Conservation (phyloP, 257 asterid species). For the Solanum piurae region DNA sequence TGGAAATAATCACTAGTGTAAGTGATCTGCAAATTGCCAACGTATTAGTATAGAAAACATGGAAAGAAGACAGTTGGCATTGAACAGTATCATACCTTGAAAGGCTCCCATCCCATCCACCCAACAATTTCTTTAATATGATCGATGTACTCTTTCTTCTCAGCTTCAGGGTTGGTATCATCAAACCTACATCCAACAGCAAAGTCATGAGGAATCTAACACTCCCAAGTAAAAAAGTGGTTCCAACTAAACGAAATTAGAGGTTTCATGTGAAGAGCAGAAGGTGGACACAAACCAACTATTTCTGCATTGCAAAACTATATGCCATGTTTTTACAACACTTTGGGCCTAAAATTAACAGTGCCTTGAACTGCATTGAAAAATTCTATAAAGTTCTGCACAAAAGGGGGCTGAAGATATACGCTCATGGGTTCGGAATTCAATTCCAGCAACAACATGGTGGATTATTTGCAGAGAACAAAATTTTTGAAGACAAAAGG, state of each 20-base stretch:
- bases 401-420: neutral
- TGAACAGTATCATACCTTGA: constrained; percentile 43
- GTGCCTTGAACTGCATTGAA: neutral
- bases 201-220: neutral
- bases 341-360: neutral
- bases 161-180: constrained; percentile 98
- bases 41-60: constrained; percentile 5
- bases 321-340: constrained; percentile 15
- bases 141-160: constrained; percentile 84
- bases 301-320: neutral
- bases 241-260: neutral
- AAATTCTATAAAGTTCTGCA: neutral
- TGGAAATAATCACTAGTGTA: constrained; percentile 91
- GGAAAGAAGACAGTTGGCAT: neutral
- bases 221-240: neutral
- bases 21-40: constrained; percentile 46
- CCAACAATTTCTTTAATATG: constrained; percentile 85
- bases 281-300: neutral
- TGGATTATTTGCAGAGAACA: neutral
- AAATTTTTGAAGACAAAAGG: neutral
- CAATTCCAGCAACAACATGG: neutral
- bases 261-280: neutral
- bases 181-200: constrained; percentile 44
- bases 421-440: neutral
- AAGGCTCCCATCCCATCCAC: constrained; percentile 99